Percentiles rank a stretch among this genome's conserved stretches.
These are phyloP conservation scores for Lolium multiflorum DNA, from an alignment of 176 grass and related monocot genomes.

Conservation along the genomic window DNA sequence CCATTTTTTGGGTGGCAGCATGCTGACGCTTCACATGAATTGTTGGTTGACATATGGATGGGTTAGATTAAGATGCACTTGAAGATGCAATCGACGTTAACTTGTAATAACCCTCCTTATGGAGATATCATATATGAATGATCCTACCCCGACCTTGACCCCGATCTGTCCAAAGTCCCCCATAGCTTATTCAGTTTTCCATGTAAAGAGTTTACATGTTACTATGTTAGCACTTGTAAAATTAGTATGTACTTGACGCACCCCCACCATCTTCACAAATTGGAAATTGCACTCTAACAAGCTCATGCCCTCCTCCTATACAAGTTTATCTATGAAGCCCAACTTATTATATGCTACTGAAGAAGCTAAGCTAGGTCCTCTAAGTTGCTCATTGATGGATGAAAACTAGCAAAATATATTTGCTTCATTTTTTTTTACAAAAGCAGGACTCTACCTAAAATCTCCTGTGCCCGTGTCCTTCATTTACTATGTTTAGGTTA, in stretches of 20 bases:
- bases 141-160: not conserved
- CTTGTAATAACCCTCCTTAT: not conserved
- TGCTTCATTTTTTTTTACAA: not conserved
- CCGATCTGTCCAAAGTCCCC: not conserved
- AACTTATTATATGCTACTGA: slow-evolving; percentile 9
- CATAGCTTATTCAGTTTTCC: slow-evolving; percentile 9
- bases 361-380: slow-evolving; percentile 9
- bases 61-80: not conserved
- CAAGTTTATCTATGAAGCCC: not conserved
- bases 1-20: not conserved
- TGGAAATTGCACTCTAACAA: slow-evolving; percentile 8
- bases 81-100: not conserved
- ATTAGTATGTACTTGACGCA: slow-evolving; percentile 10
- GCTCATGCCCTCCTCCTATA: not conserved
- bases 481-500: slow-evolving; percentile 1
- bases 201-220: slow-evolving; percentile 1
- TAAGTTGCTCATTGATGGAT: not conserved
- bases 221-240: not conserved
- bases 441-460: not conserved
- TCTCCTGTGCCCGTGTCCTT: not conserved
- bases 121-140: not conserved
- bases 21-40: not conserved
- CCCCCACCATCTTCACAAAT: not conserved
- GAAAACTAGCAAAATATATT: not conserved
- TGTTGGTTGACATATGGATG: not conserved